Conservation (phyloP, 73 alveolate genomes). For the Paramecium bursaria region DNA sequence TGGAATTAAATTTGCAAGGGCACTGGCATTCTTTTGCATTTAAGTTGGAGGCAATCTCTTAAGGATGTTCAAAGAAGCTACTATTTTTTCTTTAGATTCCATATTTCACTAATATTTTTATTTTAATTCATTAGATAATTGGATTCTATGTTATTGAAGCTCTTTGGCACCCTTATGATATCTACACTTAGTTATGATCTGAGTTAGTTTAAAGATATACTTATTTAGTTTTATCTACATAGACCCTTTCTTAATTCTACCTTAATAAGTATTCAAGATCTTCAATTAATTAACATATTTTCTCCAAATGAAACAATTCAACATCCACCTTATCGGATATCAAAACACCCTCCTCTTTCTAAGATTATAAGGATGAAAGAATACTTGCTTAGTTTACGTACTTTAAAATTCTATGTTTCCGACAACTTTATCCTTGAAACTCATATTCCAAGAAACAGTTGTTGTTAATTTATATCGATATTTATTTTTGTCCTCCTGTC, state of each 20-base stretch:
- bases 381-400: too few species aligned
- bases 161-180: conserved; percentile 11
- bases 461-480: background rate
- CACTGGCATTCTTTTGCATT: conserved; percentile 61
- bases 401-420: too few species aligned
- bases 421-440: too few species aligned
- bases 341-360: too few species aligned
- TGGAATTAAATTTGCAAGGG: conserved; percentile 56
- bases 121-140: conserved; percentile 47
- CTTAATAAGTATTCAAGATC: conserved; percentile 61
- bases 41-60: conserved; percentile 66
- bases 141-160: background rate
- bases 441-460: too few species aligned
- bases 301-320: conserved; percentile 47
- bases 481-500: background rate
- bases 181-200: conserved; percentile 27
- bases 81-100: conserved; percentile 65
- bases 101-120: conserved; percentile 52
- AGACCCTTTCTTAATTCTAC: conserved; percentile 45
- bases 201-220: conserved; percentile 25
- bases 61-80: conserved; percentile 50
- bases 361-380: too few species aligned
- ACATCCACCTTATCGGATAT: too few species aligned
- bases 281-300: conserved; percentile 61
- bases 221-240: conserved; percentile 68